These are phyloP conservation scores for Yamadazyma atlantica DNA, from an alignment of 1,139 yeast genomes.

Conservation along the genomic window DNA sequence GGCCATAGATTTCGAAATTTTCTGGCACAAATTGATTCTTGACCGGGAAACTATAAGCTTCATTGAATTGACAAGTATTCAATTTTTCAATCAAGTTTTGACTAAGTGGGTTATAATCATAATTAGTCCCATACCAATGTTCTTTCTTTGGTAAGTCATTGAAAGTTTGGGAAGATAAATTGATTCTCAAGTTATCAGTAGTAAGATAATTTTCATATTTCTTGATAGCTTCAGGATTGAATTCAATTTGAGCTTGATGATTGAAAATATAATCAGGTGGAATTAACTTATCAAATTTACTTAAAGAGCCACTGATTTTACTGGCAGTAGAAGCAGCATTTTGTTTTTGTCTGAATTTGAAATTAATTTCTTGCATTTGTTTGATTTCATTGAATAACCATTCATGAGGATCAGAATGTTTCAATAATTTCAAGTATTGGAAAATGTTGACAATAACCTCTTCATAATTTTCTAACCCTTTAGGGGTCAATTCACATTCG, in stretches of 20 bases:
- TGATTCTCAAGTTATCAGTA: conserved; percentile 60
- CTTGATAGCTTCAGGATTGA: conserved; percentile 52
- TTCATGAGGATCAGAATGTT: conserved; percentile 46
- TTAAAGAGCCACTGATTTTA: conserved; percentile 44
- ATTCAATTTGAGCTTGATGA: conserved; percentile 57
- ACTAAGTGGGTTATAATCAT: conserved; percentile 50
- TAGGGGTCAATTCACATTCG: conserved; percentile 71
- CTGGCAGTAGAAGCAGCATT: conserved; percentile 62
- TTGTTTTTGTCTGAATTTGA: conserved; percentile 67
- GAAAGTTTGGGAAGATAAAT: conserved; percentile 53
- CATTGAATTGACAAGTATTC: conserved; percentile 30
- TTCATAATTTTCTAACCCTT: conserved; percentile 66
- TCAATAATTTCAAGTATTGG: conserved; percentile 67
- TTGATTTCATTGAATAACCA: conserved; percentile 54
- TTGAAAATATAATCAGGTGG: conserved; percentile 67
- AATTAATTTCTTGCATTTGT: conserved; percentile 48
- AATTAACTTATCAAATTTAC: conserved; percentile 41
- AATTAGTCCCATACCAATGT: conserved; percentile 90
- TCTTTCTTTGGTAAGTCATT: conserved; percentile 44
- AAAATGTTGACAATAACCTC: conserved; percentile 59
- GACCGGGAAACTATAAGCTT: conserved; percentile 58
- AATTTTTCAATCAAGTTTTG: conserved; percentile 35
- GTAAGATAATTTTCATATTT: conserved; percentile 52
- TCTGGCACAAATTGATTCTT: conserved; percentile 81
- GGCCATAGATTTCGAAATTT: conserved; percentile 59